Evolutionary conservation across 805 yeast species (phyloP), one percentile per base, ranked within the genome.

Genomic region (Pichia phayaonensis): DNA sequence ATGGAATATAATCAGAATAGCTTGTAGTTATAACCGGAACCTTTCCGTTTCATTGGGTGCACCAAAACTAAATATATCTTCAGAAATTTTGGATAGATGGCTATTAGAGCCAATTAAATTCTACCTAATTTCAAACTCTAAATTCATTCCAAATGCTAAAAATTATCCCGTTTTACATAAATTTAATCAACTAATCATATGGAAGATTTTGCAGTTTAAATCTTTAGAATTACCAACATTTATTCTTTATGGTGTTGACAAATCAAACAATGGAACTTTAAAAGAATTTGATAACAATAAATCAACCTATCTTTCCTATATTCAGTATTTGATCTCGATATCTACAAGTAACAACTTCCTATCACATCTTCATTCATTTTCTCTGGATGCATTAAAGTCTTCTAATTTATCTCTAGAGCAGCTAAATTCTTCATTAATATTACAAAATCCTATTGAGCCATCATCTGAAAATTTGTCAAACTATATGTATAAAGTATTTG

Each of bases 41-140:
- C 65, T 84, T 47, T 81, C 87, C n/a, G 81, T 89, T 48, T 86
- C 88, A 5, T 69, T 86, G 36, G 94, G 84, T 38, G 75, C 90
- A 22, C 90, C 95, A 31, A 81, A 81, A 50, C 72, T 72, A 38
- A 71, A 71, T 46, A 74, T 78, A 1, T 83, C 84, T 2, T 67
- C 67, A 4, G 61, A 62, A 48, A 79, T 82, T 2, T 58, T 79
- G 3, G 72, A 76, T 23, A 67, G 89, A 49, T 84, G 90, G 90
- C 63, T 79, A 49, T 70, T 83, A 24, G 90, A 84, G 62, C 89
- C 89, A 0, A 75, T 84, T 1, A 71, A 77, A 7, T 75, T 79
- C 61, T 67, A 83, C 20, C 61, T 83, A 42, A 59, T 84, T 4
- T 77, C 86, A 0, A 73, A 79, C 2, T 70, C 80, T 3, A 69